Evolutionary conservation across 192 early-diverging fungal species (phyloP), one percentile per base, ranked within the genome.

Genomic region (Coemansia sp.): DNA sequence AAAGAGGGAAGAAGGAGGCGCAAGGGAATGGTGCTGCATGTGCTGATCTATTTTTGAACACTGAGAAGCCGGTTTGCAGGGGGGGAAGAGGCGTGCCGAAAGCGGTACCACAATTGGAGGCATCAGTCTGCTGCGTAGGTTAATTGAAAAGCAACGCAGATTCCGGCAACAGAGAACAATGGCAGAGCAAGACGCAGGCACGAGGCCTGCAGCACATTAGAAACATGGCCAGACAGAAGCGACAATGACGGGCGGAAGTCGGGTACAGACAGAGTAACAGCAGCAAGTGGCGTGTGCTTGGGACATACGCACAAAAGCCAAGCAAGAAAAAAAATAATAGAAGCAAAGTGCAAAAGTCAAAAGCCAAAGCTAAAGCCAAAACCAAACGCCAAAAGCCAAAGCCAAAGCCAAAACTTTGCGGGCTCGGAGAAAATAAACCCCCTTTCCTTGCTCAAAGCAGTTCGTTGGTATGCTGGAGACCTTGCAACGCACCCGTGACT

Each of bases 401-500:
- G 46, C 46, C 46, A 25, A n/a, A 52, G 34, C 13, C 46, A 9
- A 38, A 38, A 52, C 22, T 29, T 29, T 29, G 29, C 3, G 29
- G 29, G 29, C 1, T 29, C 29, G 29, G 29, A 29, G 29, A 29
- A 29, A 29, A 13, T 45, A 42, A 56, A 34, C 3, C 38, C 40
- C 23, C 22, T 14, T 17, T 52, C 49, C 22, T 52, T 52, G 49
- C 14, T 52, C 22, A 14, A 52, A 25, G 49, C 49, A 25, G 49
- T 25, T 52, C 45, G 17, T 7, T 11, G 19, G 60, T 29, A 46
- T 52, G 46, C 34, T 34, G 46, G 45, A n/a, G 45, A 17, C 45
- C 6, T 29, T 46, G 33, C 60, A 34, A 29, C 20, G 60, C 29
- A 46, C 43, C 55, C 68, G 63, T 76, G 74, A 63, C 61, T 52